Conservation (phyloP, 805 yeast species). For the Myxozyma udenii region DNA sequence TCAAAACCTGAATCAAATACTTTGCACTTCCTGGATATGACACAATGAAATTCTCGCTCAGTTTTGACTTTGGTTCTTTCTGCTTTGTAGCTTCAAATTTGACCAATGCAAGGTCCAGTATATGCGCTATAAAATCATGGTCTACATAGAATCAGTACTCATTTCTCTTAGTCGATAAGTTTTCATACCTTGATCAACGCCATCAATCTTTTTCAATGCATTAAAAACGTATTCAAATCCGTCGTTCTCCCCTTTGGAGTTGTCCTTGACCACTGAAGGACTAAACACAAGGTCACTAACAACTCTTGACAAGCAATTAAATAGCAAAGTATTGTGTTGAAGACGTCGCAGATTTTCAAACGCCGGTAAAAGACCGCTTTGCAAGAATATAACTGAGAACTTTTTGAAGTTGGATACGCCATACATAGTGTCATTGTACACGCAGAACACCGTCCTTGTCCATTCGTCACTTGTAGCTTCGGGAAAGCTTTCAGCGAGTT, state of each 20-base stretch:
- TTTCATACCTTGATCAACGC: slow-evolving; percentile 5
- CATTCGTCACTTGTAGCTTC: slow-evolving; percentile 1
- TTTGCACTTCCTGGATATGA: slow-evolving; percentile 9
- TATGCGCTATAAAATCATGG: slow-evolving; percentile 7
- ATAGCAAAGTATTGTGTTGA: slow-evolving; percentile 30
- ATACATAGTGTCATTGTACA: slow-evolving; percentile 19
- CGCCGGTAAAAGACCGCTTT: not conserved
- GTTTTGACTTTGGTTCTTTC: slow-evolving; percentile 11
- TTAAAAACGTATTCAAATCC: slow-evolving; percentile 12
- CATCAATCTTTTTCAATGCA: slow-evolving; percentile 6
- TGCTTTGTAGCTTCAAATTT: slow-evolving; percentile 21
- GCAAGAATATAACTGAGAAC: slow-evolving; percentile 13
- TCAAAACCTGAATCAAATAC: slow-evolving; percentile 4
- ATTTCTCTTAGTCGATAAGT: not conserved
- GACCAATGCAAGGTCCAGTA: slow-evolving; percentile 18
- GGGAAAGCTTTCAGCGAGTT: not conserved
- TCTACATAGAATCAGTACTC: not conserved
- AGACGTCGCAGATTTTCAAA: not conserved
- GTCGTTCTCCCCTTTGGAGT: not conserved
- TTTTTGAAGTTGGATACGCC: slow-evolving; percentile 20
- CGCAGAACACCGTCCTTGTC: slow-evolving; percentile 1
- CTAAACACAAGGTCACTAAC: slow-evolving; percentile 33
- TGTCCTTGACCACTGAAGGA: slow-evolving; percentile 18
- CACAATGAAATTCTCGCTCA: slow-evolving; percentile 10
- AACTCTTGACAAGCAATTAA: slow-evolving; percentile 35